Base-by-base conservation (phyloP, 352 stramenopile genomes). In the Aphanomyces astaci region DNA sequence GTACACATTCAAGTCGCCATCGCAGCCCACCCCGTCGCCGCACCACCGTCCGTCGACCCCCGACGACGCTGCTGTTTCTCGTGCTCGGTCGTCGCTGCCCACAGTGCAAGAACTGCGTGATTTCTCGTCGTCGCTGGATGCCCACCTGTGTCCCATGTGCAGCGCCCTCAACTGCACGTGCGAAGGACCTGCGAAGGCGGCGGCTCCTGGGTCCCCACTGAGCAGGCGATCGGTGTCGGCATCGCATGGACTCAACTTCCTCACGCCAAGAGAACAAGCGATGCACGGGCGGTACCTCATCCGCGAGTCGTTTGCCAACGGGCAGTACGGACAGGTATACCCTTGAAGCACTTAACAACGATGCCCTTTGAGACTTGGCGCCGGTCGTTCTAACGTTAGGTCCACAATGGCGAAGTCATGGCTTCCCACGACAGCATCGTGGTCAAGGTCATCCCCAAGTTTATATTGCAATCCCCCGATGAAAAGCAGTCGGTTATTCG, bases 401-500 rank as follows among this genome's bases (percentile, higher is more conserved):
- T 68, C 11, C 62, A 68, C 51, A 68, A 68, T 1, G 82, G 76
- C 3, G 77, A 90, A 56, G 74, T 75, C 22, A 71, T 81, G 19
- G 56, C 74, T 25, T 88, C 80, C 2, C 78, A 84, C 10, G 72
- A 85, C 32, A 74, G 82, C 63, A 74, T 90, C 17, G 82, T 81
- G 5, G 78, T 90, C 56, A 90, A 90, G 75, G 88, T 90, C 64
- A 79, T 90, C 36, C 82, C 82, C 39, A 90, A 90, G 72, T 79
- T 79, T 72, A 78, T 90, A 55, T 67, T 90, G 7, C 79, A 84
- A 48, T 87, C 82, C 1, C 60, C 73, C 1, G 82, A 90, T 43
- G 82, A 90, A 64, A 88, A 90, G 49, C 80, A 87, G 63, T 85
- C 78, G 9, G 82, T 90, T 56, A 79, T 90, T 22, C 80, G 80